Percentiles rank a stretch among this genome's conserved stretches.
Conservation (phyloP, 78 protist genomes). For the Isochrysis galbana region DNA sequence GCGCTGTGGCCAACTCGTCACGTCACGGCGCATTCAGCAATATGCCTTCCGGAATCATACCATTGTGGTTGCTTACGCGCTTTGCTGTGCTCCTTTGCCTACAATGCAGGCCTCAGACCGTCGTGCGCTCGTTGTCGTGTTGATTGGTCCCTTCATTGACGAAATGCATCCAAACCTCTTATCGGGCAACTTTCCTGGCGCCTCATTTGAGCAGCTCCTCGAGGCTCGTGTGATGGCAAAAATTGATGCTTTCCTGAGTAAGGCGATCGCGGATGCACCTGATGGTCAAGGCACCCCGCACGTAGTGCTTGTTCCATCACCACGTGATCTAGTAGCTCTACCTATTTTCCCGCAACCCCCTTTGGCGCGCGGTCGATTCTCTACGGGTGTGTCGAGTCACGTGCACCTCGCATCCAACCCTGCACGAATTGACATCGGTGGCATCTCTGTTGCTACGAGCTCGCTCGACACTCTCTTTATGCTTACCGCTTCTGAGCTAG, state of each 20-base stretch:
- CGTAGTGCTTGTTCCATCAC: neutral
- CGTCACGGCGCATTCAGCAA: too few species aligned
- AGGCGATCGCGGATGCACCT: neutral
- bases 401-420: neutral
- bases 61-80: too few species aligned
- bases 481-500: neutral
- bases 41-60: too few species aligned
- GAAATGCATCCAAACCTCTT: neutral
- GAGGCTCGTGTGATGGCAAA: neutral
- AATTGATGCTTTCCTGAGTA: neutral
- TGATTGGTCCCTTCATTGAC: constrained; percentile 1
- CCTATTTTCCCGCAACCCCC: neutral
- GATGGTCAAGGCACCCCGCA: neutral
- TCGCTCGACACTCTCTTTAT: neutral
- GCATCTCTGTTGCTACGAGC: neutral
- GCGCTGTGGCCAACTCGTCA: too few species aligned
- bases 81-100: neutral
- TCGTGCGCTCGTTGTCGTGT: neutral
- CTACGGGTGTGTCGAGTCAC: too few species aligned
- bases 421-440: neutral
- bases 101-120: neutral
- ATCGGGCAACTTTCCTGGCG: too few species aligned
- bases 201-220: neutral
- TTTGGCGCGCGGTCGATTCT: neutral
- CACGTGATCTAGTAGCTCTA: neutral